Evolutionary conservation across 2,329 filamentous ascomycete species (phyloP), one percentile per base, ranked within the genome.

Genomic region (Elsinoe perseae): DNA sequence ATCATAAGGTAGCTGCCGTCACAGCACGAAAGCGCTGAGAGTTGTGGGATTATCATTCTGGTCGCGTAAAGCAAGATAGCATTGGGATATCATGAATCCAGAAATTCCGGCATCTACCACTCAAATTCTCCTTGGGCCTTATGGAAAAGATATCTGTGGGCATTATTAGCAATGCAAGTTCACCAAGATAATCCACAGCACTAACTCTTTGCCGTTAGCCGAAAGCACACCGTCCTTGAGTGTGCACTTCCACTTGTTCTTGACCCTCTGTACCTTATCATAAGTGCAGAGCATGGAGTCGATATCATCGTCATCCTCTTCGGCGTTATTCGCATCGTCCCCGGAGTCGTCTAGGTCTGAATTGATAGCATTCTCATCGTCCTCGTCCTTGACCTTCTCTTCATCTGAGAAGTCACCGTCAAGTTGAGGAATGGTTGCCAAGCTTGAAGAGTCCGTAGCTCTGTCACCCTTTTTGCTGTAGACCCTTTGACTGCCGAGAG

Each of bases 301-400:
- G 42, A 95, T 91, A 59, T 95, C 89, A 12, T 90, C 88, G 52
- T 93, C 91, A 30, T 93, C 89, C 21, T 92, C 88, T 21, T 93
- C 89, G 27, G 87, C 85, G 16, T 70, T 67, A 52, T 50, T 63
- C 61, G 62, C 53, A 60, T 54, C 73, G 9, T 89, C 84, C 59
- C 97, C 93, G 60, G 97, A 91, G 67, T 98, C 93, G 68, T 98
- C 93, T 2, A 98, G 83, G 65, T 98, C 93, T 0, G 93, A 97
- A 71, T 98, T 98, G 74, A 98, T 98, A 1, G 92, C 93, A 69
- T 98, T 91, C 62, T 95, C 92, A 61, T 96, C 91, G 10, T 70
- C 65, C 53, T 70, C 66, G 53, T 83, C 82, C 21, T 79, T 73
- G 57, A 67, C 69, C 44, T 75, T 71, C 40, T 77, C 72, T 12